Percentiles rank a stretch among this genome's conserved stretches.
These are phyloP conservation scores for Dactylellina leptospora DNA, from an alignment of 2,329 filamentous ascomycete genomes.

Conservation along the genomic window DNA sequence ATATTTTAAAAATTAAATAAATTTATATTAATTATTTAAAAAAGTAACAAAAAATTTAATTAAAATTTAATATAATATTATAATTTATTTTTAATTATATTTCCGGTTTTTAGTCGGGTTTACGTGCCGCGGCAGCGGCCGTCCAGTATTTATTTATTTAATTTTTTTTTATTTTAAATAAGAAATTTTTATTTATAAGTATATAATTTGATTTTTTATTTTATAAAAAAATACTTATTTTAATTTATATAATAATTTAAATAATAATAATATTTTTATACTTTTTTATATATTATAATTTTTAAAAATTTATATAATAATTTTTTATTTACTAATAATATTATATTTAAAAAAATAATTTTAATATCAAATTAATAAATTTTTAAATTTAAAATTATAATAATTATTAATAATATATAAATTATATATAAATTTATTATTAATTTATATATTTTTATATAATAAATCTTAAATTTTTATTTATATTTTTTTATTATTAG, in stretches of 20 bases:
- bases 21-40: not conserved
- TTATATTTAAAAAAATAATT: not conserved
- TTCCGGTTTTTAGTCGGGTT: not conserved
- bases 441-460: not conserved
- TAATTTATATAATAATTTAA: not conserved
- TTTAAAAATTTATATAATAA: not conserved
- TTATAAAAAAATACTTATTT: not conserved
- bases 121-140: too few species aligned
- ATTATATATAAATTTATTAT: not conserved
- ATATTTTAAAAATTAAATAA: not conserved
- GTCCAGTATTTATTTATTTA: not conserved
- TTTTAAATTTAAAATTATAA: not conserved
- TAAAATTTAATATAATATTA: not conserved
- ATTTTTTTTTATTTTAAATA: not conserved
- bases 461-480: not conserved
- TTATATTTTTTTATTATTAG: not conserved
- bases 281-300: not conserved
- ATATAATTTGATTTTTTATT: not conserved
- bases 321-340: not conserved
- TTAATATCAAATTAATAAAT: not conserved
- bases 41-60: not conserved
- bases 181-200: not conserved
- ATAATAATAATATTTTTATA: not conserved
- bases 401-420: not conserved
- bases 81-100: not conserved